Evolutionary conservation across 2,329 filamentous ascomycete genomes (phyloP).

Genomic region (Colletotrichum sp.): DNA sequence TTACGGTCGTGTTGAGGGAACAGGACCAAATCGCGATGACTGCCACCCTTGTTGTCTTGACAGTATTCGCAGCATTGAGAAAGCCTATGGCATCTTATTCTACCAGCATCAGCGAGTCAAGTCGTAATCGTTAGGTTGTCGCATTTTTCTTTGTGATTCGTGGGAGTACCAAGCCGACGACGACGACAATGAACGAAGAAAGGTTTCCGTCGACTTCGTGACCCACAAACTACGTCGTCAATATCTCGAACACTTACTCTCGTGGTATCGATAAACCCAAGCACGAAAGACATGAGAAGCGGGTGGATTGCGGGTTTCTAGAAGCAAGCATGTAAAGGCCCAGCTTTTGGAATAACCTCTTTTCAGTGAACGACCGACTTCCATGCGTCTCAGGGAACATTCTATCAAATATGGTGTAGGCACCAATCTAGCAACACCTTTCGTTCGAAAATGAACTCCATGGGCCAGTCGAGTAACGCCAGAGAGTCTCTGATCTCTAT

Average conservation of each 20-base stretch:
- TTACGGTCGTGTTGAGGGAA: no score
- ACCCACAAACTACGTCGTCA: neutral
- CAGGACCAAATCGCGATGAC: no score
- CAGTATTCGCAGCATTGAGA: no score
- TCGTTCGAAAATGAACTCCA: no score
- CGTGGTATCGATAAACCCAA: neutral
- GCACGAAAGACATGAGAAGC: accelerated
- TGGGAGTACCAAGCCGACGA: neutral
- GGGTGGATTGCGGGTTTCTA: accelerated
- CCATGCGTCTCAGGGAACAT: neutral
- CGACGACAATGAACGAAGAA: neutral
- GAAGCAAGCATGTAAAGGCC: neutral
- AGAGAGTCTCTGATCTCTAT: neutral
- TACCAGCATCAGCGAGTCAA: no score
- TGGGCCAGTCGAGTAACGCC: no score
- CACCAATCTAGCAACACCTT: neutral
- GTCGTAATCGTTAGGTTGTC: neutral
- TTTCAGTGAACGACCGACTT: neutral
- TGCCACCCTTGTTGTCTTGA: no score
- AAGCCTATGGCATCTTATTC: no score
- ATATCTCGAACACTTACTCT: neutral
- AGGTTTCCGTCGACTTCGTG: neutral
- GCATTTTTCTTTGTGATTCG: neutral
- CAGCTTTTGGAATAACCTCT: accelerated
- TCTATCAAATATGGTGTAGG: no score